Percentiles rank a stretch among this genome's conserved stretches.
These are phyloP conservation scores for Takashimella koratensis DNA, from an alignment of 1,284 basidiomycete genomes.

Conservation along the genomic window DNA sequence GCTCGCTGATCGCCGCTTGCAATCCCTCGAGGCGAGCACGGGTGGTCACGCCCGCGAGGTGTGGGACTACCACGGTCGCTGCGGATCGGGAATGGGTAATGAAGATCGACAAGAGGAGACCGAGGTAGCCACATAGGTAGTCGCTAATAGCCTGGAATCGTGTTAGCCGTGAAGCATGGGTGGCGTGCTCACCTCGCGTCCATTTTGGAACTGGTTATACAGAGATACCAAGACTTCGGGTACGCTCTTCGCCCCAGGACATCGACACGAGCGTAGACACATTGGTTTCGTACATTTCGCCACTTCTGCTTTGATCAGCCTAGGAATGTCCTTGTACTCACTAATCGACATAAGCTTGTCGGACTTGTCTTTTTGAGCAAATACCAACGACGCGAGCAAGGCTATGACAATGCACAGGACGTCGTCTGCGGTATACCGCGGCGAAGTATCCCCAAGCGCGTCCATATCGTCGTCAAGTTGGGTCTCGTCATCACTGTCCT, in stretches of 20 bases:
- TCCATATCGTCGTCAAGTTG: background rate
- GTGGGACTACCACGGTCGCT: background rate
- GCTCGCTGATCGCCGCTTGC: slow-evolving; percentile 8
- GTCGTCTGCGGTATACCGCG: background rate
- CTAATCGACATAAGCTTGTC: background rate
- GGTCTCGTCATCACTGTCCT: background rate
- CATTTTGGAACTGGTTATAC: slow-evolving; percentile 2
- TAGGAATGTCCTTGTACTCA: background rate
- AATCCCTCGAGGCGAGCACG: slow-evolving; percentile 12
- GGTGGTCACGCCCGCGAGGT: slow-evolving; percentile 5
- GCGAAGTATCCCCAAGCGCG: background rate
- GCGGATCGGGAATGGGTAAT: background rate
- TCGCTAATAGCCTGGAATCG: too few species aligned
- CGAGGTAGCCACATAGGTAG: slow-evolving; percentile 13
- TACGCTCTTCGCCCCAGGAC: slow-evolving; percentile 5
- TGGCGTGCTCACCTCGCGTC: slow-evolving; percentile 12
- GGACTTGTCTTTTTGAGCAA: background rate
- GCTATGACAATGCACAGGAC: background rate
- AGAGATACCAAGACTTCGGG: slow-evolving; percentile 9
- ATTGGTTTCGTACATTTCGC: background rate
- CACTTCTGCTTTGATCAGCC: background rate
- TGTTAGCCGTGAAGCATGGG: too few species aligned
- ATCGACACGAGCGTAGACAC: slow-evolving; percentile 15
- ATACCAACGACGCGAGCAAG: background rate
- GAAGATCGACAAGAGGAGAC: slow-evolving; percentile 13